Evolutionary conservation across 805 yeast species (phyloP).

Genomic region (Isabelozyma heimii): DNA sequence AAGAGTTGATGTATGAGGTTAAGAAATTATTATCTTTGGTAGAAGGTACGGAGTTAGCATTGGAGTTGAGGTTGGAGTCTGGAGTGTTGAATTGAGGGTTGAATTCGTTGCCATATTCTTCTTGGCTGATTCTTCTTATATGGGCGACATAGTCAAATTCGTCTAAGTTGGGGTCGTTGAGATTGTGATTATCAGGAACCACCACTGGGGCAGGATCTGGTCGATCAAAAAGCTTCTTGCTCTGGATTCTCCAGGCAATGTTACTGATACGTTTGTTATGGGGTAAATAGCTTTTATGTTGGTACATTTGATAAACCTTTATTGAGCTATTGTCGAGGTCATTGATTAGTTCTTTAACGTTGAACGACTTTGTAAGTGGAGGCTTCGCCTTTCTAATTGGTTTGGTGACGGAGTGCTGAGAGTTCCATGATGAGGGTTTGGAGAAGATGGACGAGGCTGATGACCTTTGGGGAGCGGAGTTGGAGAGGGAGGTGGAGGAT

Average conservation of each 20-base stretch:
- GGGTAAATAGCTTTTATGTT: constrained; percentile 39
- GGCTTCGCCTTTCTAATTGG: constrained; percentile 1
- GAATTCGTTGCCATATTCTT: constrained; percentile 19
- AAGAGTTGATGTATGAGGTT: constrained; percentile 36
- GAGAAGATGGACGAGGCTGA: neutral
- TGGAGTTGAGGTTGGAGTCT: constrained; percentile 7
- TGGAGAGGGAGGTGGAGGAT: neutral
- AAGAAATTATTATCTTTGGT: constrained; percentile 21
- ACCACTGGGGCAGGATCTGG: neutral
- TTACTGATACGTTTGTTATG: constrained; percentile 41
- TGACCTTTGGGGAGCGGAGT: neutral
- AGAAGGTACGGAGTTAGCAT: constrained; percentile 3
- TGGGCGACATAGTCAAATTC: constrained; percentile 48
- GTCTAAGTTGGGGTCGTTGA: constrained; percentile 28
- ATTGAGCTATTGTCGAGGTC: constrained; percentile 37
- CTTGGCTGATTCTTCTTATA: constrained; percentile 40
- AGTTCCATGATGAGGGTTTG: neutral
- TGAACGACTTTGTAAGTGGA: constrained; percentile 4
- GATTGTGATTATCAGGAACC: constrained; percentile 1
- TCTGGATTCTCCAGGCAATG: constrained; percentile 46
- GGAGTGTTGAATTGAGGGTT: constrained; percentile 6
- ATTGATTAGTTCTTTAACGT: constrained; percentile 18
- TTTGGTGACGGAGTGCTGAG: neutral
- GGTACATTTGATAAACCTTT: constrained; percentile 40
- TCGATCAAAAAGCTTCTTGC: constrained; percentile 22